These are phyloP conservation scores for Paramecium pentaurelia DNA, from an alignment of 73 alveolate genomes.

Conservation along the genomic window DNA sequence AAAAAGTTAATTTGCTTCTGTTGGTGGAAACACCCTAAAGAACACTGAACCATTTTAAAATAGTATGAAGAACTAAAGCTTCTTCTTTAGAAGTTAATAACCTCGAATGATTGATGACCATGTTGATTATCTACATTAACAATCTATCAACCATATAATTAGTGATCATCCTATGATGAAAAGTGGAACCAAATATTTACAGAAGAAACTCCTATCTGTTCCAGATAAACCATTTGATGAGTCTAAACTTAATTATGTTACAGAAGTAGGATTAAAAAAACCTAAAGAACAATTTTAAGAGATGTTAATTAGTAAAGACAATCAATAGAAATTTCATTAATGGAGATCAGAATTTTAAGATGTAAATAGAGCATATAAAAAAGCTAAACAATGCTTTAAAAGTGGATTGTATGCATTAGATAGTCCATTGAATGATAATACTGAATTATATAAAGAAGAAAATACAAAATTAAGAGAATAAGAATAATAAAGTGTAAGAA, in stretches of 20 bases:
- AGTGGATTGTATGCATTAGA: background rate
- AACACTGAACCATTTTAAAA: background rate
- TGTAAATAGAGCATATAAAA: background rate
- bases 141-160: background rate
- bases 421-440: background rate
- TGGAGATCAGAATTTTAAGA: constrained; percentile 4
- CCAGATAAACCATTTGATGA: background rate
- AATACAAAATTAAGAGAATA: background rate
- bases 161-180: background rate
- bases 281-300: background rate
- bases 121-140: constrained; percentile 2
- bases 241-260: background rate
- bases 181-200: background rate
- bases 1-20: background rate
- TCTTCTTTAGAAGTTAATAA: background rate
- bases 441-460: background rate
- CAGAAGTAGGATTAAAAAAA: background rate
- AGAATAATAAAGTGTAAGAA: background rate
- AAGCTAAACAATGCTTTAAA: background rate
- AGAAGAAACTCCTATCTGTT: background rate
- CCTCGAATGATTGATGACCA: background rate
- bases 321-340: background rate
- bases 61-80: background rate
- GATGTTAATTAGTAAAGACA: background rate
- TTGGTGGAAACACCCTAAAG: background rate